Base-by-base conservation (phyloP, 768 basidiomycete genomes). In the Tulasnella sp. region DNA sequence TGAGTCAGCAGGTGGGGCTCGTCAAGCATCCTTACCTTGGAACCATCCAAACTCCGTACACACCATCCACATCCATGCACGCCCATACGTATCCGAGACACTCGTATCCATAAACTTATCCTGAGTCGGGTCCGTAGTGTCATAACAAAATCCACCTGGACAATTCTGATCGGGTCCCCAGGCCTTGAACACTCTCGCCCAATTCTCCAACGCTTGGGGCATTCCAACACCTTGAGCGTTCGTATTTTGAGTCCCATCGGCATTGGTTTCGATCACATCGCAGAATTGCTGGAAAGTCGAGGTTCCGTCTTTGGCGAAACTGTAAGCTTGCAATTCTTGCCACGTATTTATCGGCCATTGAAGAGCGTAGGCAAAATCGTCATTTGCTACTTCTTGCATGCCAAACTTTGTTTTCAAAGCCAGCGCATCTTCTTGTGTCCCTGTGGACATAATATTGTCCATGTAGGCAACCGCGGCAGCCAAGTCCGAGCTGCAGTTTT, bases 401-500 rank as follows among this genome's bases (percentile, higher is more conserved):
- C 75, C 75, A 67, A 76, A 76, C 7, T 67, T 75, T 3, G 54
- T 39, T 52, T 75, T 75, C 74, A 75, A 3, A 15, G 37, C 58
- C 1, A 29, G 1, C 22, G 49, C 52, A 0, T 73, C 34, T 14
- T 31, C 75, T 1, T 15, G 25, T 5, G 25, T 68, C 2, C 74
- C 74, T 1, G 54, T 58, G 1, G 37, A 6, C 34, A 76, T 31
- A 36, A 69, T 70, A 34, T 29, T 34, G 52, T 76, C 75, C 17
- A 76, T 69, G 40, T 40, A 42, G 37, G 40, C 34, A 34, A 75
- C 52, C 40, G 69, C 73, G 1, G 52, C 68, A 36, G 67, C 73
- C 17, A 58, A 6, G 29, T 78, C 77, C 6, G 77, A 19, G 25
- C 74, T 78, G 68, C 77, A 78, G 39, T 78, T 78, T 45, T 71